These are phyloP conservation scores for Rubroshorea leprosula DNA, from an alignment of 345 rosid species.

Conservation along the genomic window DNA sequence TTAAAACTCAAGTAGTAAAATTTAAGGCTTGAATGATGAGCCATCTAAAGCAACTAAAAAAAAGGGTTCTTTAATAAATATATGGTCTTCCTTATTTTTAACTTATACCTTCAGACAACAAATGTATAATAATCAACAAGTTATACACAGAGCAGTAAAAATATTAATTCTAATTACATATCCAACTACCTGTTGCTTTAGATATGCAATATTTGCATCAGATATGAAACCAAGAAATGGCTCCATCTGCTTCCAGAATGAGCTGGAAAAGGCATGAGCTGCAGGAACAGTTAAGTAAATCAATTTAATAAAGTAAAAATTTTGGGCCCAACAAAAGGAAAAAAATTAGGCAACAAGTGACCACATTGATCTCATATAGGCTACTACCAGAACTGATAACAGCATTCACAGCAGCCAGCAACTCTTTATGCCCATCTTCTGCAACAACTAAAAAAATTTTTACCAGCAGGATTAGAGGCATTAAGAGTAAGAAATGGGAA, in stretches of 20 bases:
- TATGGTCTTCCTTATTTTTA: not conserved
- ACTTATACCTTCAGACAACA: no score
- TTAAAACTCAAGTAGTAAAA: constrained; percentile 1
- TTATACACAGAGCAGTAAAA: no score
- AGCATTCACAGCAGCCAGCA: constrained; percentile 74
- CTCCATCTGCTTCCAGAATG: constrained; percentile 90
- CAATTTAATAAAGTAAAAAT: constrained; percentile 8
- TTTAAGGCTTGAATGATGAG: not conserved
- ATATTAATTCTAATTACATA: no score
- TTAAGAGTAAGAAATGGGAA: not conserved
- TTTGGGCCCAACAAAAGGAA: not conserved
- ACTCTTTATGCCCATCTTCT: constrained; percentile 79
- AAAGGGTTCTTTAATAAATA: not conserved
- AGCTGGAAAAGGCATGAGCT: constrained; percentile 47
- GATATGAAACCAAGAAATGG: constrained; percentile 65
- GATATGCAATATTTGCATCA: constrained; percentile 51
- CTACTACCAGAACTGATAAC: constrained; percentile 57
- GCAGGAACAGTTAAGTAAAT: constrained; percentile 38
- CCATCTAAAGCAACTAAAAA: constrained; percentile 5
- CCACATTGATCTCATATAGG: constrained; percentile 8
- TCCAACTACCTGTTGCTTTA: constrained; percentile 64
- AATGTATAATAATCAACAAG: no score
- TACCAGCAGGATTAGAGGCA: constrained; percentile 25
- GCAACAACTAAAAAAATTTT: constrained; percentile 56
- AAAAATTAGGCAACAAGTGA: constrained; percentile 7